Conservation (phyloP, 139 green algal species). For the Picochlorum costavermella region DNA sequence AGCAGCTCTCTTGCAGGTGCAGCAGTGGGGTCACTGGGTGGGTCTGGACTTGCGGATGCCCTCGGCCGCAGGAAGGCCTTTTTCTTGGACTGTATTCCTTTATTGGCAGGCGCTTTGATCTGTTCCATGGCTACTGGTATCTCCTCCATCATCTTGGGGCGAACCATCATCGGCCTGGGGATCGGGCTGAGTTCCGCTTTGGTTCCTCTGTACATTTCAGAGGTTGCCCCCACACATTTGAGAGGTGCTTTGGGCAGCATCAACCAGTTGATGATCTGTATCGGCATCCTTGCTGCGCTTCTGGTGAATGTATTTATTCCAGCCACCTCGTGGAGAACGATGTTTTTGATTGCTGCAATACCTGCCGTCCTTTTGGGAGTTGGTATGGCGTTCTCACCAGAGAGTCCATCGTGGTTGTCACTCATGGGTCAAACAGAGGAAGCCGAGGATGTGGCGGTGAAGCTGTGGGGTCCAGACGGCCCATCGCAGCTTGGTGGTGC, state of each 20-base stretch:
- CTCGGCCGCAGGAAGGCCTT: constrained; percentile 61
- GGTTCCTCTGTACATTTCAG: constrained; percentile 61
- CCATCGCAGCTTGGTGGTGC: constrained; percentile 25
- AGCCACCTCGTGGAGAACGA: constrained; percentile 60
- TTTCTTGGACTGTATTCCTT: constrained; percentile 51
- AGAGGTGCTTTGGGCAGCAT: constrained; percentile 76
- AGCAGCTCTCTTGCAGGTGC: constrained; percentile 69
- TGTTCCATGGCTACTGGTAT: constrained; percentile 50
- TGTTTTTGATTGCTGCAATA: constrained; percentile 69
- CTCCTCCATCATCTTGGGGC: constrained; percentile 58
- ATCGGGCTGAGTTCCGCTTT: constrained; percentile 85
- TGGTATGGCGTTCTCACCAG: constrained; percentile 66
- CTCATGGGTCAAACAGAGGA: constrained; percentile 29
- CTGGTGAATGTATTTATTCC: constrained; percentile 74
- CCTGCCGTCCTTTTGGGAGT: constrained; percentile 63
- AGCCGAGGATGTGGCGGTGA: constrained; percentile 43
- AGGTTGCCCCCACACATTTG: constrained; percentile 55
- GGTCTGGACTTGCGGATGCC: constrained; percentile 58
- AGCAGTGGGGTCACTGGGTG: constrained; percentile 56
- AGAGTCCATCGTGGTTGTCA: constrained; percentile 77
- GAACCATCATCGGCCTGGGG: constrained; percentile 73
- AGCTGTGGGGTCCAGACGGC: constrained; percentile 54
- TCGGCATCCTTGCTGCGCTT: constrained; percentile 89
- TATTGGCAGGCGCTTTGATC: constrained; percentile 65
- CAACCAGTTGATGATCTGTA: constrained; percentile 95